These are phyloP conservation scores for Acanthamoeba quina DNA, from an alignment of 208 protist genomes.

Conservation along the genomic window DNA sequence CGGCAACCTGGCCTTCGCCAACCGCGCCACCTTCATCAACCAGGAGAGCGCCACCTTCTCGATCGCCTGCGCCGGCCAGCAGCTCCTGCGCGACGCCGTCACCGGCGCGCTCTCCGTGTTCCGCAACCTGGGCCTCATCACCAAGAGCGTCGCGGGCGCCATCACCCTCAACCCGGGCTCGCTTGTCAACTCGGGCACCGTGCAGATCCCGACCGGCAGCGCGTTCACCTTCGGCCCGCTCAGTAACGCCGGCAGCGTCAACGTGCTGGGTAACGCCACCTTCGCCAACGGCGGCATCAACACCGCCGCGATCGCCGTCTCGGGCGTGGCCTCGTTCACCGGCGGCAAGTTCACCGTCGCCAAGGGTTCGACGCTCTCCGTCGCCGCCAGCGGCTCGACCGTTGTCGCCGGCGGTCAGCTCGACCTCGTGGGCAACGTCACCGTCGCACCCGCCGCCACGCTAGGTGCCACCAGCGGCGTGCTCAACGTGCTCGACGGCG, in stretches of 20 bases:
- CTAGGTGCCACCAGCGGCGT: constrained; percentile 35
- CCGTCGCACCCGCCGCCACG: background rate
- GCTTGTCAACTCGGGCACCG: background rate
- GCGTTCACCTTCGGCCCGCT: background rate
- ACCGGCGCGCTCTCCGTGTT: background rate
- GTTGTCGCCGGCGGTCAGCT: constrained; percentile 38
- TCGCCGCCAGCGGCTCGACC: background rate
- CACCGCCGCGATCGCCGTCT: background rate
- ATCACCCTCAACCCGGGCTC: background rate
- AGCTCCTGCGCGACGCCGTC: background rate
- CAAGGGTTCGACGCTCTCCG: background rate
- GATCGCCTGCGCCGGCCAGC: constrained; percentile 13
- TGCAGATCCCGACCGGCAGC: constrained; percentile 9
- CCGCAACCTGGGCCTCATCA: constrained; percentile 21
- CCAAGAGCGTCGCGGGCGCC: background rate
- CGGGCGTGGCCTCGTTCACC: constrained; percentile 25
- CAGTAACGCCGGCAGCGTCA: constrained; percentile 7
- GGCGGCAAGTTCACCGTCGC: constrained; percentile 3
- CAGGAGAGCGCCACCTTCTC: constrained; percentile 18
- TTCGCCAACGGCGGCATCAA: constrained; percentile 30
- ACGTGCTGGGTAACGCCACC: background rate
- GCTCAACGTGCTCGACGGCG: constrained; percentile 45
- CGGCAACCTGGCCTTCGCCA: constrained; percentile 3
- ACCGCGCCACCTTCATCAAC: constrained; percentile 38
- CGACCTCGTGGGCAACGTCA: constrained; percentile 37